Conservation (phyloP, 305 asterid species). For the Fraxinus xanthoxyloides region DNA sequence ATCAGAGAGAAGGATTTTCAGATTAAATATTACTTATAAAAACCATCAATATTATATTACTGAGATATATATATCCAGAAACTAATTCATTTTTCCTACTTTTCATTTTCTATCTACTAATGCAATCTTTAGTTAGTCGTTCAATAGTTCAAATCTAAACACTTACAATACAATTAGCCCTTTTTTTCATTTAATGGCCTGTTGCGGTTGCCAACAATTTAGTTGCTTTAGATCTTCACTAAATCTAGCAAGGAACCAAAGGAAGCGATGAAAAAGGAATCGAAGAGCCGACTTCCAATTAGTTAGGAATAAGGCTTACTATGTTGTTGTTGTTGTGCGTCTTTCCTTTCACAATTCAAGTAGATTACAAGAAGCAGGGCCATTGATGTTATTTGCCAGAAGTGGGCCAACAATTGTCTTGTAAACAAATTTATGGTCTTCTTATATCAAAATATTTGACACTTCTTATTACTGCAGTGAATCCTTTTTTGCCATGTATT, state of each 20-base stretch:
- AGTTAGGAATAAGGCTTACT: background rate
- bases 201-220: background rate
- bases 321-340: background rate
- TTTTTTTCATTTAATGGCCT: background rate
- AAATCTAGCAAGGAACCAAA: background rate
- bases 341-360: background rate
- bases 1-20: background rate
- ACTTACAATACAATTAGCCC: background rate
- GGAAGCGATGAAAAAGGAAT: background rate
- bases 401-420: background rate
- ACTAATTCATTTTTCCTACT: background rate
- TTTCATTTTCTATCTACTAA: background rate
- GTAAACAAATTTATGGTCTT: background rate
- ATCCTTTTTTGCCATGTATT: background rate
- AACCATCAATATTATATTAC: background rate
- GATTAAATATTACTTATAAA: background rate
- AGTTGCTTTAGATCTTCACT: background rate
- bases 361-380: background rate
- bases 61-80: background rate
- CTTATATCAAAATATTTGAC: background rate
- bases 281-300: background rate
- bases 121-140: background rate
- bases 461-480: background rate
- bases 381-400: background rate
- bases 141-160: background rate